These are phyloP conservation scores for Geosiphon pyriformis DNA, from an alignment of 192 early-diverging fungal species.

Conservation along the genomic window DNA sequence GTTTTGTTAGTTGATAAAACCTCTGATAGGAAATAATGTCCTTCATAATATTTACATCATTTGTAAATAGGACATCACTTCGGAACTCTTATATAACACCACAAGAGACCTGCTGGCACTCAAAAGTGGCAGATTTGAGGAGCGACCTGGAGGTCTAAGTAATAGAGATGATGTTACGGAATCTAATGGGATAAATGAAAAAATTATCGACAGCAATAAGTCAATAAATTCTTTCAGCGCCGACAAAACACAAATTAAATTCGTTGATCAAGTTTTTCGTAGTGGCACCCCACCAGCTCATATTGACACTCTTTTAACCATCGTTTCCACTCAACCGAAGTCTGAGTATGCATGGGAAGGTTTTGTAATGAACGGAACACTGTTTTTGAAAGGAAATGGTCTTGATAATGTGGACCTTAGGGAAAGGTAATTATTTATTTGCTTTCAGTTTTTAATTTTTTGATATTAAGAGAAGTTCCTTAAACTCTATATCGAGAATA, in stretches of 20 bases:
- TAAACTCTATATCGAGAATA: not conserved
- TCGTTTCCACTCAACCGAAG: not conserved
- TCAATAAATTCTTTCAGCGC: not conserved
- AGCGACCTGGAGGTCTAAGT: not conserved
- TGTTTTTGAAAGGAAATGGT: constrained; percentile 18
- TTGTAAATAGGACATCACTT: constrained; percentile 4
- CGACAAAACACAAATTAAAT: not conserved
- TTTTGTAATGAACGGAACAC: not conserved
- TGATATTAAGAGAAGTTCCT: not conserved
- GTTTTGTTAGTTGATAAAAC: too few species aligned
- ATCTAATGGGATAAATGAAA: not conserved
- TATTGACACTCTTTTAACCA: not conserved
- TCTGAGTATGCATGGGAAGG: not conserved
- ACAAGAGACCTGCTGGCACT: constrained; percentile 7
- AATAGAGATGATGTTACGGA: not conserved
- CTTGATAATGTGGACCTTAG: not conserved
- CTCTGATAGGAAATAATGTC: too few species aligned
- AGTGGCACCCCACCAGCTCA: not conserved
- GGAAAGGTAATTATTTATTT: constrained; percentile 6
- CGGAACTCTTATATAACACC: not conserved
- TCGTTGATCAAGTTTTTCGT: not conserved
- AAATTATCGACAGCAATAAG: not conserved
- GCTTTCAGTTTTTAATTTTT: not conserved
- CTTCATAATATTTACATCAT: not conserved
- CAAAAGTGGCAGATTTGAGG: not conserved